Evolutionary conservation across 306 rosid genomes (phyloP).

Genomic region (Cicer yamashitae): DNA sequence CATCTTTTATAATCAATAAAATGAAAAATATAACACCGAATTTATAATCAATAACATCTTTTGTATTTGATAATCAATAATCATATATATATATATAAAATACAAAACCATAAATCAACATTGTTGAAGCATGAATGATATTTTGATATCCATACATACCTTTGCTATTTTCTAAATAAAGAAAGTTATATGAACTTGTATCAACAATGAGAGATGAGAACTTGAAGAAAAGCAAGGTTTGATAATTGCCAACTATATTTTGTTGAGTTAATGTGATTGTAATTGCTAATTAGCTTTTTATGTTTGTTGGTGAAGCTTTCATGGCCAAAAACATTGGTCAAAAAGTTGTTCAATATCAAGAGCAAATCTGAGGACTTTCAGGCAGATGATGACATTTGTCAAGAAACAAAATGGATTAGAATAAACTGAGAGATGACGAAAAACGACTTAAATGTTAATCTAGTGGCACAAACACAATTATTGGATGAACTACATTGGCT

Average conservation of each 20-base stretch:
- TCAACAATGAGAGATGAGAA: conserved; percentile 94
- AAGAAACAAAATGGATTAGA: too few relatives aligned
- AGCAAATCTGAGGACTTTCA: conserved; percentile 89
- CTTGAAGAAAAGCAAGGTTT: conserved; percentile 93
- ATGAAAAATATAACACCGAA: too few relatives aligned
- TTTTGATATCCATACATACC: too few relatives aligned
- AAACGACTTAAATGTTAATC: too few relatives aligned
- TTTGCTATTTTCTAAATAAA: conserved; percentile 40
- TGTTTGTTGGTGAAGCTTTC: conserved; percentile 76
- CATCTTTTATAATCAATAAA: too few relatives aligned
- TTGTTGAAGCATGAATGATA: conserved; percentile 5
- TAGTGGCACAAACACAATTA: too few relatives aligned
- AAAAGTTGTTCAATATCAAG: conserved; percentile 96
- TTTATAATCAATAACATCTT: too few relatives aligned
- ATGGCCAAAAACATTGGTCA: conserved; percentile 93
- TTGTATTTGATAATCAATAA: too few relatives aligned
- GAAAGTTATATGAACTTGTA: conserved; percentile 68
- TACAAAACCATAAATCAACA: conserved; percentile 7
- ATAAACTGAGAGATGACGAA: too few relatives aligned
- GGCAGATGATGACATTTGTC: conserved; percentile 71
- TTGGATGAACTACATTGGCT: too few relatives aligned
- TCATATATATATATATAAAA: too few relatives aligned
- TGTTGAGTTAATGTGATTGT: conserved; percentile 42
- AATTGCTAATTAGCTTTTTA: conserved; percentile 49
- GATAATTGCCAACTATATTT: conserved; percentile 50